Conservation (phyloP, 164 flowering plant genomes). For the Paratinospora sagittata region DNA sequence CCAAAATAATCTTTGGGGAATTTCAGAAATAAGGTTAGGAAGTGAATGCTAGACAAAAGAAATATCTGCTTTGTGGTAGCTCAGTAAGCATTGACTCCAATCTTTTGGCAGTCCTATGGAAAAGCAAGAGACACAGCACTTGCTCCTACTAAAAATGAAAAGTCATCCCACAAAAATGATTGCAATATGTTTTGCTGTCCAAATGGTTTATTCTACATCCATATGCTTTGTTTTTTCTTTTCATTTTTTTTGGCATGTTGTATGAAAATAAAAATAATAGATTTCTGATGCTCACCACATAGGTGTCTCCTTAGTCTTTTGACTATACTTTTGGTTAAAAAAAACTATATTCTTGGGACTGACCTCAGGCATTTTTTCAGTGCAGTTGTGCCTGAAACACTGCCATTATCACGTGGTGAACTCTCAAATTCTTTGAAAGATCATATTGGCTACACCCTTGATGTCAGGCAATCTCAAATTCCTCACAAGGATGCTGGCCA, state of each 20-base stretch:
- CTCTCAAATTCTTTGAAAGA: constrained; percentile 52
- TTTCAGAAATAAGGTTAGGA: no score
- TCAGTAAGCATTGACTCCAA: no score
- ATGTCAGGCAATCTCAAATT: constrained; percentile 64
- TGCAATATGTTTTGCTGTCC: neutral
- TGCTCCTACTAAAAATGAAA: no score
- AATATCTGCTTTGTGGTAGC: no score
- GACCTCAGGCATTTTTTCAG: constrained; percentile 40
- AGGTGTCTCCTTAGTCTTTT: neutral
- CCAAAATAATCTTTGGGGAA: no score
- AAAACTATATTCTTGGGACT: constrained; percentile 11
- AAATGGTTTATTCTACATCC: neutral
- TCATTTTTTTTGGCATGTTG: no score
- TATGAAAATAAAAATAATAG: neutral
- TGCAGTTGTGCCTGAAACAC: constrained; percentile 65
- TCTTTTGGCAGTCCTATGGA: no score
- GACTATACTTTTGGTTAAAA: neutral
- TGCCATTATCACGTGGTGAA: constrained; percentile 44
- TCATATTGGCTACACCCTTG: constrained; percentile 66
- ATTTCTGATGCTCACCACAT: no score
- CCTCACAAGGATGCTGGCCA: constrained; percentile 81
- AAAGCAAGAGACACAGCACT: no score
- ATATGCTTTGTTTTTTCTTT: no score
- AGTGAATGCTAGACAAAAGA: no score
- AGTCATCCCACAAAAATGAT: neutral